Conservation (phyloP, 257 asterid species). For the Ocimum tenuiflorum region DNA sequence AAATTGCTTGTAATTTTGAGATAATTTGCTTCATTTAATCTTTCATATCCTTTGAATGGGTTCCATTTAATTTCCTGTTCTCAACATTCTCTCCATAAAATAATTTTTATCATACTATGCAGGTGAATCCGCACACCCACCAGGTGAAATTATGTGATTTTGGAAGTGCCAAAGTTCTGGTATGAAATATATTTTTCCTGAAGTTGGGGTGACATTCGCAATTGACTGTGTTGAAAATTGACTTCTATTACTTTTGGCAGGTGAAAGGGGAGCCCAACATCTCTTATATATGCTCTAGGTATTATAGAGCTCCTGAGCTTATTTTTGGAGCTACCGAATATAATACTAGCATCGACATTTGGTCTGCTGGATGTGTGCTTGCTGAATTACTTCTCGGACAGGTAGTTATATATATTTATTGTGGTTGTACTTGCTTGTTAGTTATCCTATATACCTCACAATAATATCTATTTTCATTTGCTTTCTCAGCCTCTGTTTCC, state of each 20-base stretch:
- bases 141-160: constrained; percentile 79
- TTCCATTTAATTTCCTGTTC: not conserved
- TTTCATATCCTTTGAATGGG: not conserved
- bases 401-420: constrained; percentile 23
- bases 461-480: constrained; percentile 4
- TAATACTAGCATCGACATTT: constrained; percentile 66
- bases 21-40: constrained; percentile 4
- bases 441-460: constrained; percentile 18
- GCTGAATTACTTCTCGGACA: constrained; percentile 82
- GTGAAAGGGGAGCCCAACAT: constrained; percentile 86
- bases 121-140: constrained; percentile 84
- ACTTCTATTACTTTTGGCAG: constrained; percentile 32
- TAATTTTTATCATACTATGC: constrained; percentile 21
- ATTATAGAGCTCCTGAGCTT: constrained; percentile 78
- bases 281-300: constrained; percentile 85
- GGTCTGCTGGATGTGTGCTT: constrained; percentile 88
- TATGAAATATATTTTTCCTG: constrained; percentile 26
- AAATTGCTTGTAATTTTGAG: constrained; percentile 8
- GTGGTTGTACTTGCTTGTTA: not conserved
- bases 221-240: constrained; percentile 8
- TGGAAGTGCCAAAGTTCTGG: constrained; percentile 89
- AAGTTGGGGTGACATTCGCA: constrained; percentile 1
- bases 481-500: constrained; percentile 83
- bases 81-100: not conserved
- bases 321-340: constrained; percentile 87